Conservation (phyloP, 257 asterid genomes). For the Nicotiana paniculata region DNA sequence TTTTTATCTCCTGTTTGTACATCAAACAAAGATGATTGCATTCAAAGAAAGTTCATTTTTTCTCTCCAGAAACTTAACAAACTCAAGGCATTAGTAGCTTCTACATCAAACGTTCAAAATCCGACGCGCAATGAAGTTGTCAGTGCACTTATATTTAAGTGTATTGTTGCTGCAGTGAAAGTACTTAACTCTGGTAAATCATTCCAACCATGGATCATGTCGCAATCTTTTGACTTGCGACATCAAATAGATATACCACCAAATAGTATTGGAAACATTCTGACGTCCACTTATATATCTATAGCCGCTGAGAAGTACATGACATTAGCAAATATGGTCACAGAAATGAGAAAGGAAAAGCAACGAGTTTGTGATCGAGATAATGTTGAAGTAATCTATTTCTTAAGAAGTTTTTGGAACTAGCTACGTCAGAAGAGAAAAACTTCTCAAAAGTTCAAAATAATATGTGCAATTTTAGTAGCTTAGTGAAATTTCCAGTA, state of each 20-base stretch:
- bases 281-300: neutral
- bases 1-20: neutral
- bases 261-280: conserved; percentile 2
- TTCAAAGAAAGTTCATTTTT: neutral
- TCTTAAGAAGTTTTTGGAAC: neutral
- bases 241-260: neutral
- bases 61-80: neutral
- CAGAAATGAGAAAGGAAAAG: neutral
- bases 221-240: neutral
- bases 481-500: neutral
- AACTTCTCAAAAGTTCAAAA: too few species aligned
- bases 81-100: neutral
- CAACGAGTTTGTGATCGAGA: neutral
- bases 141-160: conserved; percentile 3
- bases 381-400: neutral
- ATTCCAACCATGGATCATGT: neutral
- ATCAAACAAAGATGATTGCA: neutral
- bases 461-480: too few species aligned
- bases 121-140: conserved; percentile 12
- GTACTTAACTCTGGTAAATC: neutral
- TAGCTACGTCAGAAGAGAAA: neutral
- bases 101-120: neutral
- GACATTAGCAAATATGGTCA: neutral
- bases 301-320: neutral
- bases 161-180: neutral